Percentiles rank a stretch among this genome's conserved stretches.
Conservation (phyloP, 352 stramenopile genomes). For the Phytopythium oedochilum region DNA sequence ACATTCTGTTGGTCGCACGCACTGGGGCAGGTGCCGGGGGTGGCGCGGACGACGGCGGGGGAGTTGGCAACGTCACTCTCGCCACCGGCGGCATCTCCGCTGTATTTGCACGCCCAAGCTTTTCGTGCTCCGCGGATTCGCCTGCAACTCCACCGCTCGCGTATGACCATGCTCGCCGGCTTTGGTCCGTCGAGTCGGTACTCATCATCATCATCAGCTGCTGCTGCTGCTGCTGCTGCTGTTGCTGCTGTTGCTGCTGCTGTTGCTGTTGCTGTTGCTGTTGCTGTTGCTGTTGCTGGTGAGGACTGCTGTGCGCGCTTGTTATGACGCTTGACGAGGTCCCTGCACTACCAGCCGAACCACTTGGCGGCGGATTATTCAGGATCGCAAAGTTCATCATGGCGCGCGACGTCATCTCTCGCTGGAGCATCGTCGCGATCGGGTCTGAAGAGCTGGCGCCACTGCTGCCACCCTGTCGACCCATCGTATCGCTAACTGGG, state of each 20-base stretch:
- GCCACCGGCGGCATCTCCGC: not conserved
- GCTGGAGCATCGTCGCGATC: slow-evolving; percentile 19
- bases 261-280: too few species aligned
- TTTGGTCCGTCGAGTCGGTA: not conserved
- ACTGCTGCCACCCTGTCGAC: not conserved
- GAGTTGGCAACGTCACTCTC: not conserved
- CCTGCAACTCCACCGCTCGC: not conserved
- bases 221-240: too few species aligned
- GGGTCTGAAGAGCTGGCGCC: not conserved
- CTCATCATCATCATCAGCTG: not conserved
- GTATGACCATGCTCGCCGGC: not conserved
- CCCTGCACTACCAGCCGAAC: not conserved
- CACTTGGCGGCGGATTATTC: slow-evolving; percentile 21
- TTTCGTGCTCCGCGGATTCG: not conserved
- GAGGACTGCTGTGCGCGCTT: slow-evolving; percentile 17
- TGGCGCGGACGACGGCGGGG: not conserved
- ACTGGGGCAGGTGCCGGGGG: not conserved
- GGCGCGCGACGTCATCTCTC: slow-evolving; percentile 38
- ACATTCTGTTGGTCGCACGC: slow-evolving; percentile 63
- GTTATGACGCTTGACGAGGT: not conserved
- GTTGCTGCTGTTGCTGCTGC: too few species aligned
- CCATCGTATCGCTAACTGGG: slow-evolving; percentile 2
- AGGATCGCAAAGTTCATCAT: slow-evolving; percentile 62
- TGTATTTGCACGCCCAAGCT: not conserved
- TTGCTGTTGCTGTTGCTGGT: not conserved